These are phyloP conservation scores for Hansenula sp. DNA, from an alignment of 1,139 yeast species.

Conservation along the genomic window DNA sequence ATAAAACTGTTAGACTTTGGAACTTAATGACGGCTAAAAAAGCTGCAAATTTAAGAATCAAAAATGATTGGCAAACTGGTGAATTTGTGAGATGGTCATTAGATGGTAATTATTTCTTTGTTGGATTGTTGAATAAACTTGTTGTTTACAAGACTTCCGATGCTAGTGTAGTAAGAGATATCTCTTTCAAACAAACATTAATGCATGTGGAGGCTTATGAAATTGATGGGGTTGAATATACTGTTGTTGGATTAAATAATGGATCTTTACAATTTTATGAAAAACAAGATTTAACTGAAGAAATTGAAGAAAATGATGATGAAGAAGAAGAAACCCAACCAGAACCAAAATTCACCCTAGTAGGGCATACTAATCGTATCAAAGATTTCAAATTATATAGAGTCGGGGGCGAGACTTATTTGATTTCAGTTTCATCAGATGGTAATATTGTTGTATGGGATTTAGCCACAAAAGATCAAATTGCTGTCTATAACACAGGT, in stretches of 20 bases:
- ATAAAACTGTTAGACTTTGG: slow-evolving; percentile 84
- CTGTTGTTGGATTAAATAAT: slow-evolving; percentile 66
- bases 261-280: slow-evolving; percentile 65
- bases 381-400: slow-evolving; percentile 65
- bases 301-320: slow-evolving; percentile 29
- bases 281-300: slow-evolving; percentile 34
- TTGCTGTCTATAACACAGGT: slow-evolving; percentile 90
- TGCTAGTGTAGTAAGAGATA: slow-evolving; percentile 50
- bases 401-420: slow-evolving; percentile 41
- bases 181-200: slow-evolving; percentile 50
- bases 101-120: slow-evolving; percentile 66
- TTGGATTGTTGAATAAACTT: slow-evolving; percentile 66
- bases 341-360: slow-evolving; percentile 52
- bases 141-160: slow-evolving; percentile 62
- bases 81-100: slow-evolving; percentile 62
- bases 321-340: slow-evolving; percentile 29
- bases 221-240: slow-evolving; percentile 46
- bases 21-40: slow-evolving; percentile 96
- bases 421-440: slow-evolving; percentile 87
- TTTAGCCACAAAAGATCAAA: slow-evolving; percentile 61
- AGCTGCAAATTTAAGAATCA: slow-evolving; percentile 79
- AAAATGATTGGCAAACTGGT: slow-evolving; percentile 66
- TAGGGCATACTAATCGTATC: slow-evolving; percentile 83
- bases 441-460: slow-evolving; percentile 94
- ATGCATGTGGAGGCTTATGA: slow-evolving; percentile 61